phyloP scores from a whole-genome alignment of 2,329 filamentous ascomycete species.

The Pseudonectria foliicola region DNA sequence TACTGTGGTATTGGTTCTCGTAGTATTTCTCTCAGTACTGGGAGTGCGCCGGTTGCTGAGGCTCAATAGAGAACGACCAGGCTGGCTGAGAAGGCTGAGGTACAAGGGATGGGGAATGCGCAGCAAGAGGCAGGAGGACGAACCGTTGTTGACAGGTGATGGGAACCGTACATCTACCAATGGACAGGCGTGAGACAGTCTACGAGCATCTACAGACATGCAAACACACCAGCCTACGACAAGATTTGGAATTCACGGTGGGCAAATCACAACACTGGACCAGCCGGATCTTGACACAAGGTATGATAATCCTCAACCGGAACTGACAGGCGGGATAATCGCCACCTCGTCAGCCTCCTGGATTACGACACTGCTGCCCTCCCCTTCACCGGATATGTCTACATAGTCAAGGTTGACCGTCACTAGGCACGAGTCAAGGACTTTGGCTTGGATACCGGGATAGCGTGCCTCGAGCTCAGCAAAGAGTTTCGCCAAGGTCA shows the following conservation, averaged over 20 bases:
- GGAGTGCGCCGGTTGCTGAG: slow-evolving; percentile 15
- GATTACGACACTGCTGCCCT: slow-evolving; percentile 43
- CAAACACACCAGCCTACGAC: no score
- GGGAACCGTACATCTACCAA: slow-evolving; percentile 1
- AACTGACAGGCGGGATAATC: slow-evolving; percentile 83
- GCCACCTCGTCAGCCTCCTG: slow-evolving; percentile 74
- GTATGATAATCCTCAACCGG: slow-evolving; percentile 47
- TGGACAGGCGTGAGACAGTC: slow-evolving; percentile 2
- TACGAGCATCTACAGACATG: neutral
- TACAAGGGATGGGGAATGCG: slow-evolving; percentile 9
- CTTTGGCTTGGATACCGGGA: slow-evolving; percentile 58
- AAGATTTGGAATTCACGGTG: no score
- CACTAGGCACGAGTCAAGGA: slow-evolving; percentile 66
- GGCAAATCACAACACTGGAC: slow-evolving; percentile 1
- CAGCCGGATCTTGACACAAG: neutral
- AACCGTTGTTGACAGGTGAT: slow-evolving; percentile 21
- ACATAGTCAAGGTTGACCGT: slow-evolving; percentile 79
- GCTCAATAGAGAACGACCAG: slow-evolving; percentile 13
- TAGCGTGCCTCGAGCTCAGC: slow-evolving; percentile 61
- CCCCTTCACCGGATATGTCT: slow-evolving; percentile 49
- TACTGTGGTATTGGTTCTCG: slow-evolving; percentile 21
- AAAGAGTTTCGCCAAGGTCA: slow-evolving; percentile 58
- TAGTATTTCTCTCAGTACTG: slow-evolving; percentile 17
- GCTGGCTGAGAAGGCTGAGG: slow-evolving; percentile 11
- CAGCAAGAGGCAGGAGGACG: slow-evolving; percentile 20